Evolutionary conservation across 148 eudicot genomes (phyloP), one percentile per base, ranked within the genome.

Genomic region (Rhododendron simsii): DNA sequence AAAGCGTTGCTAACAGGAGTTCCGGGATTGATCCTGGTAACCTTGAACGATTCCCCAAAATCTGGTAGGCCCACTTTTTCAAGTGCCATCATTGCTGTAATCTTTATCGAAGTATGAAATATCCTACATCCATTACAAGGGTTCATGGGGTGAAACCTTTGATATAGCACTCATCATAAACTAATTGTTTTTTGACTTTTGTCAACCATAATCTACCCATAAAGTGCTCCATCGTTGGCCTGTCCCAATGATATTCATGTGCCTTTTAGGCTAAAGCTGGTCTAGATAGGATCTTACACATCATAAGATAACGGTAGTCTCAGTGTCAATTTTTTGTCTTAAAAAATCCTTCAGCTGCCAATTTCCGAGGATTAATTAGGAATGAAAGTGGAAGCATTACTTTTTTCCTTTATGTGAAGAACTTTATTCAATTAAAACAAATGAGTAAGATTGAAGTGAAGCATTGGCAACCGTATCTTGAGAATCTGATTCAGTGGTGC

Each of bases 401-500:
- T n/a, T 33, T 30, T 71, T 30, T 71, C 18, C 37, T 65, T n/a
- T n/a, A 4, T 23, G 30, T 65, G 55, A 11, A 48, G 59, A 57
- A 79, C 82, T 48, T 79, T 79, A 50, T 47, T 80, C 82, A 80
- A 13, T n/a, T 13, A 47, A n/a, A 79, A 39, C 28, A 44, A 78
- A 78, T 47, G 30, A 44, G 16, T 11, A 2, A 78, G 53, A 21
- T 41, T 21, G 53, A n/a, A 79, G 57, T n/a, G 30, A 47, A 48
- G 3, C 0, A 28, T 45, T 48, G 51, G 5, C 11, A 4, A 26
- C 59, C 81, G 57, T 47, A 80, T 48, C 82, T 80, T 80, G 82
- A 80, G 82, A 80, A 80, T 80, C 82, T 80, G 61, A 80, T 80
- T 50, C 16, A 80, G 82, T 80, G 82, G 39, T 80, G 82, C 37